These are phyloP conservation scores for Chrysoporthe deuterocubensis DNA, from an alignment of 2,329 filamentous ascomycete species.

Conservation along the genomic window DNA sequence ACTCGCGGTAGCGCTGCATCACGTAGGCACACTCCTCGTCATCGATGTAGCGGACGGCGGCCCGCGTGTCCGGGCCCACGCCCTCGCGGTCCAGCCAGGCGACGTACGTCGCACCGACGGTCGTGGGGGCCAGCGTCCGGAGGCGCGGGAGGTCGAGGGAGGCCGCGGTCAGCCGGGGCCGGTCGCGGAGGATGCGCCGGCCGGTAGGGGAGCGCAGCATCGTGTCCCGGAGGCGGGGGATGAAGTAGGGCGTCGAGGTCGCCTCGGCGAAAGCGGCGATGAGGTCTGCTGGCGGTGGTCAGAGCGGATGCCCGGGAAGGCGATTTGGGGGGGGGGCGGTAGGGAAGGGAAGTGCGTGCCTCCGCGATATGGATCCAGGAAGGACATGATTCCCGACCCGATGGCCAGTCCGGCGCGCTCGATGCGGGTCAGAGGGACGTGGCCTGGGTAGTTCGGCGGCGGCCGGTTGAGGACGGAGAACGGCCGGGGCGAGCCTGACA, in stretches of 20 bases:
- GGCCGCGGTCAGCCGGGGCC: conserved; percentile 84
- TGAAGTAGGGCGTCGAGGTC: conserved; percentile 93
- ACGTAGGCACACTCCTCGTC: conserved; percentile 96
- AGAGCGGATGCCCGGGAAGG: neutral
- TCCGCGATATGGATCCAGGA: conserved; percentile 78
- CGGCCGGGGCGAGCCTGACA: conserved; percentile 30
- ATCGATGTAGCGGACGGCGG: conserved; percentile 85
- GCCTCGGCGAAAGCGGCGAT: conserved; percentile 94
- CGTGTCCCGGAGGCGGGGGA: conserved; percentile 84
- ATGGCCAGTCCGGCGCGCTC: conserved; percentile 76
- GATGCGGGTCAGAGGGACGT: conserved; percentile 81
- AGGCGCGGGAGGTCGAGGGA: conserved; percentile 69
- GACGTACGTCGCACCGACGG: conserved; percentile 81
- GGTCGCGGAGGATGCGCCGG: conserved; percentile 86
- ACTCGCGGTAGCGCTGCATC: conserved; percentile 97
- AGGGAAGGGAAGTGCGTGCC: conserved; percentile 50
- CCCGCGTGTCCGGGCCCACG: conserved; percentile 87
- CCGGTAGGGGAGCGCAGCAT: conserved; percentile 88
- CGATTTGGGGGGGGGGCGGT: conserved; percentile 8
- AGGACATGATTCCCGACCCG: conserved; percentile 65
- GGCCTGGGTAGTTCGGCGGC: conserved; percentile 84
- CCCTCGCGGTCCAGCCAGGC: conserved; percentile 93
- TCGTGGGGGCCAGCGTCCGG: conserved; percentile 71
- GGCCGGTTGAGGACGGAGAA: conserved; percentile 89
- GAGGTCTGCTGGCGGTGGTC: conserved; percentile 64